Evolutionary conservation across 352 stramenopile species (phyloP).

Genomic region (Pythium periplocum): DNA sequence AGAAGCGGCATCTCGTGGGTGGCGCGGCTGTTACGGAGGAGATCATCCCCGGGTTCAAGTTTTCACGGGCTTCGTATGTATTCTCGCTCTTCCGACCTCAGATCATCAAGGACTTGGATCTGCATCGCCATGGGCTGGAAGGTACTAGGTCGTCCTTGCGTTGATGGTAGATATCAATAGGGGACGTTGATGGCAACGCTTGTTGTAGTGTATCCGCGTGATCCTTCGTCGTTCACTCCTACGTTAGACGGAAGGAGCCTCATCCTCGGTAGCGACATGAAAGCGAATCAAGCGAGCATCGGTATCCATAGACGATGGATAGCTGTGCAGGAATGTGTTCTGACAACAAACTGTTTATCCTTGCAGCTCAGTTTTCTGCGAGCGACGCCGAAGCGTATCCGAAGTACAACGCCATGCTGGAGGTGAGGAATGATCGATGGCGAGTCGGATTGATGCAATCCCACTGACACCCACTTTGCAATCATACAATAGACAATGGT

Average conservation of each 20-base stretch:
- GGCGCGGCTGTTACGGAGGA: slow-evolving; percentile 89
- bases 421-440: slow-evolving; percentile 24
- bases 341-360: too few species aligned
- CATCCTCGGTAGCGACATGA: slow-evolving; percentile 76
- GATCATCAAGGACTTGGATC: slow-evolving; percentile 86
- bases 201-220: slow-evolving; percentile 56
- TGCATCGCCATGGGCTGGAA: slow-evolving; percentile 71
- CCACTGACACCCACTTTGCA: too few species aligned
- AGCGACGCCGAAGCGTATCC: slow-evolving; percentile 76
- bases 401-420: slow-evolving; percentile 77
- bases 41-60: slow-evolving; percentile 88
- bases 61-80: slow-evolving; percentile 89
- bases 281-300: slow-evolving; percentile 68
- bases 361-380: slow-evolving; percentile 73
- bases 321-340: too few species aligned
- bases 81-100: slow-evolving; percentile 86
- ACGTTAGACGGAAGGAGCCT: slow-evolving; percentile 70
- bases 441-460: too few species aligned
- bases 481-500: slow-evolving; percentile 47
- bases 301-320: slow-evolving; percentile 17
- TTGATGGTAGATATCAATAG: not conserved
- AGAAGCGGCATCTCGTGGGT: slow-evolving; percentile 84
- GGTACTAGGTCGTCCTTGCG: slow-evolving; percentile 21
- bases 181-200: too few species aligned
- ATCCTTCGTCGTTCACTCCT: slow-evolving; percentile 87